phyloP scores from a whole-genome alignment of 352 stramenopile genomes.

The Phytophthora colocasiae region DNA sequence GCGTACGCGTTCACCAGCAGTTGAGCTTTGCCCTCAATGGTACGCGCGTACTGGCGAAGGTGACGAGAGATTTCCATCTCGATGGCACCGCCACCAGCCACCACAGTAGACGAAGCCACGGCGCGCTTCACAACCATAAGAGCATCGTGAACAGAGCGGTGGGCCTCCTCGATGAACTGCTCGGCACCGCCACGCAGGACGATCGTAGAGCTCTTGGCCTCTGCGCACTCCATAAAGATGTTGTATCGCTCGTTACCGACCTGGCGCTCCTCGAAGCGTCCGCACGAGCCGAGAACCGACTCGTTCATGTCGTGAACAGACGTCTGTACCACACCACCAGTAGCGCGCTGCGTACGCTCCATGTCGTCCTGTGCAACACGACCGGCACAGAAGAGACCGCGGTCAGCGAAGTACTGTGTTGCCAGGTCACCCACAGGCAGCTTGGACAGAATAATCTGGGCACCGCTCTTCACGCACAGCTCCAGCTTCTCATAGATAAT shows the following conservation, averaged over 20 bases:
- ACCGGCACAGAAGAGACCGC: slow-evolving; percentile 97
- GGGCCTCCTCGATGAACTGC: slow-evolving; percentile 98
- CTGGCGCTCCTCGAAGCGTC: slow-evolving; percentile 97
- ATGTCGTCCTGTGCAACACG: slow-evolving; percentile 97
- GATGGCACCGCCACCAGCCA: slow-evolving; percentile 93
- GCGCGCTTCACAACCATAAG: slow-evolving; percentile 99
- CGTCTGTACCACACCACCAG: slow-evolving; percentile 94
- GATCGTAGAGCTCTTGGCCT: slow-evolving; percentile 96
- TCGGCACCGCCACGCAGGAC: slow-evolving; percentile 97
- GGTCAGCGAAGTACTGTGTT: slow-evolving; percentile 99
- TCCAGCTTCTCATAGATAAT: slow-evolving; percentile 99
- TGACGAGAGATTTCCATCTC: slow-evolving; percentile 94
- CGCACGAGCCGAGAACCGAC: slow-evolving; percentile 95
- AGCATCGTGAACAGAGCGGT: slow-evolving; percentile 98
- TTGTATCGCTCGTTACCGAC: slow-evolving; percentile 99
- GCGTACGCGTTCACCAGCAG: slow-evolving; percentile 96
- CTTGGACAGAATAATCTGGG: slow-evolving; percentile 98
- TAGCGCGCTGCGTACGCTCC: slow-evolving; percentile 96
- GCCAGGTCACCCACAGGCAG: slow-evolving; percentile 96
- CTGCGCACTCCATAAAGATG: slow-evolving; percentile 97
- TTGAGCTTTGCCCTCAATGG: slow-evolving; percentile 98
- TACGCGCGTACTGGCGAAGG: slow-evolving; percentile 92
- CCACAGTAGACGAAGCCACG: slow-evolving; percentile 92
- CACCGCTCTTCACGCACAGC: slow-evolving; percentile 90
- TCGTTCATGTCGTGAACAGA: slow-evolving; percentile 93